Evolutionary conservation across 2,329 filamentous ascomycete species (phyloP).

Genomic region (Alternaria longipes): DNA sequence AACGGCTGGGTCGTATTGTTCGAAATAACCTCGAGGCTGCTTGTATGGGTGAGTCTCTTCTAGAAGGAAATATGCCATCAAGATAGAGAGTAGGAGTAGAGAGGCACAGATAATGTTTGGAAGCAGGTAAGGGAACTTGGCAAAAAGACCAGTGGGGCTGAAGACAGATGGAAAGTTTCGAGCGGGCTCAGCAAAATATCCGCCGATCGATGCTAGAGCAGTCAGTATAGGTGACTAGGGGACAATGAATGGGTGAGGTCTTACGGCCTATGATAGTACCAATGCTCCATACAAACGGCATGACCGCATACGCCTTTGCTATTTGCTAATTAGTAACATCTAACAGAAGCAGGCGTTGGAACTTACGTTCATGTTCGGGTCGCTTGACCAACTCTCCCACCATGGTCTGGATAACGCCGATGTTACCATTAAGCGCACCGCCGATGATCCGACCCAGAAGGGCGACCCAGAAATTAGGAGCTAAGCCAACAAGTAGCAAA

Average conservation of each 20-base stretch:
- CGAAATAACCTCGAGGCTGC: conserved; percentile 62
- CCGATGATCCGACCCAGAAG: conserved; percentile 78
- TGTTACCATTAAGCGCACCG: conserved; percentile 88
- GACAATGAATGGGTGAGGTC: conserved; percentile 7
- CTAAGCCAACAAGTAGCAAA: conserved; percentile 83
- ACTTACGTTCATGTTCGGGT: conserved; percentile 85
- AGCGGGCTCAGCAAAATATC: conserved; percentile 82
- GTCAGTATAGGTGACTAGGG: conserved; percentile 27
- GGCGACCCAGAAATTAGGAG: conserved; percentile 84
- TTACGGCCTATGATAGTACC: conserved; percentile 81
- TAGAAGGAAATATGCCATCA: conserved; percentile 81
- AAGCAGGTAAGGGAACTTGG: conserved; percentile 82
- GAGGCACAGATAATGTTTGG: conserved; percentile 86
- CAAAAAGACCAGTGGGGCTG: conserved; percentile 73
- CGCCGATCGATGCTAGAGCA: conserved; percentile 76
- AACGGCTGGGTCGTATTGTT: conserved; percentile 52
- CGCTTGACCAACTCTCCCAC: conserved; percentile 86
- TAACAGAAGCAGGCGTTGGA: conserved; percentile 2
- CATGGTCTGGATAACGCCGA: conserved; percentile 81
- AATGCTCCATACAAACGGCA: conserved; percentile 88
- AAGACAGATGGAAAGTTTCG: conserved; percentile 77
- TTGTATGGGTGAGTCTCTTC: conserved; percentile 90
- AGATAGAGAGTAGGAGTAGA: conserved; percentile 79
- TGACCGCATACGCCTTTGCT: conserved; percentile 84
- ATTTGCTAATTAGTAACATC: conserved; percentile 71